Evolutionary conservation across 139 green algal genomes (phyloP).

Genomic region (Chlorella sp.): DNA sequence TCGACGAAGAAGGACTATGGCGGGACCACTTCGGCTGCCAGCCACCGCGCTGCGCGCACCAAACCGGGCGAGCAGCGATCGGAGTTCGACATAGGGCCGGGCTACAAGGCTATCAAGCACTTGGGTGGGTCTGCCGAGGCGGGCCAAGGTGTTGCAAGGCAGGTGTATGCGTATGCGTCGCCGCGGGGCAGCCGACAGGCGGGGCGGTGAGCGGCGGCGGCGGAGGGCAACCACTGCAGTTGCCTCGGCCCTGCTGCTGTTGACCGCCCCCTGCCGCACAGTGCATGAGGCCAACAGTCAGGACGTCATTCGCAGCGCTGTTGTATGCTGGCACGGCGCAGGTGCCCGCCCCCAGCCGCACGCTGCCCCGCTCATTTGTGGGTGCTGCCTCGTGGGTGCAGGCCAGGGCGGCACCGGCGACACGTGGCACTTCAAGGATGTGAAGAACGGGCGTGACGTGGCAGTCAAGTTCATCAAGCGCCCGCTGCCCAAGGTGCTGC

Average conservation of each 20-base stretch:
- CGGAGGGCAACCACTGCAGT: background rate
- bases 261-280: background rate
- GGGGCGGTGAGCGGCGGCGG: background rate
- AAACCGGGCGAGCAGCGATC: constrained; percentile 4
- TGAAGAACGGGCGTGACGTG: constrained; percentile 56
- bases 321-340: too few species aligned
- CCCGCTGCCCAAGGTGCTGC: constrained; percentile 74
- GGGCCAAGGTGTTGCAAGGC: background rate
- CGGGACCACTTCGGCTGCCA: constrained; percentile 25
- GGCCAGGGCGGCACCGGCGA: constrained; percentile 75
- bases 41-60: constrained; percentile 20
- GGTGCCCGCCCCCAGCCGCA: background rate
- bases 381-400: constrained; percentile 13
- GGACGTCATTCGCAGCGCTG: too few species aligned
- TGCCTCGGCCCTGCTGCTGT: background rate
- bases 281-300: too few species aligned
- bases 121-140: constrained; percentile 14
- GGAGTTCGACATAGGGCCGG: constrained; percentile 33
- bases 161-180: background rate
- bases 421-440: constrained; percentile 74
- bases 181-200: background rate
- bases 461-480: constrained; percentile 78
- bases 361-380: too few species aligned
- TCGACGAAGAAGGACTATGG: constrained; percentile 19
- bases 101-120: constrained; percentile 48